Conservation (phyloP, 2,329 filamentous ascomycete genomes). For the Claviceps sp. region DNA sequence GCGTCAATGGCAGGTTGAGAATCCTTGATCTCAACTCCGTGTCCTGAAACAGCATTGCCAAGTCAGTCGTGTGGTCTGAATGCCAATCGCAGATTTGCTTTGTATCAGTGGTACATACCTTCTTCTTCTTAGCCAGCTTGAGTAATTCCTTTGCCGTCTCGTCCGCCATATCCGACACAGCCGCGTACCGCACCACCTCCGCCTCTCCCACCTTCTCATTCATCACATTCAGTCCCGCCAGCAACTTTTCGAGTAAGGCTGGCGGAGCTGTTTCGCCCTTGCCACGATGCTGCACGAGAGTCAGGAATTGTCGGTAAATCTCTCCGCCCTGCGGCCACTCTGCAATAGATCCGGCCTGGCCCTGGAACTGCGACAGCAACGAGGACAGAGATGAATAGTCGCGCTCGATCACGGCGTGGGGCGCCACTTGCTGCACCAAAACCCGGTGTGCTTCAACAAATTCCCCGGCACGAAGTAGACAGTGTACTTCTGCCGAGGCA, state of each 20-base stretch:
- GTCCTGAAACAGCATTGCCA: constrained; percentile 12
- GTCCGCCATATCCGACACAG: constrained; percentile 69
- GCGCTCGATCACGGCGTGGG: constrained; percentile 66
- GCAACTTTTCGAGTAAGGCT: constrained; percentile 40
- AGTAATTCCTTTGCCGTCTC: constrained; percentile 55
- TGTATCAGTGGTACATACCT: constrained; percentile 29
- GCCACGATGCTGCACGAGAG: constrained; percentile 32
- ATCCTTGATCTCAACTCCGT: constrained; percentile 29
- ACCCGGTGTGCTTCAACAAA: constrained; percentile 74
- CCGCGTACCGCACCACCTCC: constrained; percentile 47
- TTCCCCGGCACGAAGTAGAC: constrained; percentile 63
- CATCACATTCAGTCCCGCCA: constrained; percentile 42
- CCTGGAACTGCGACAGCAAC: constrained; percentile 59
- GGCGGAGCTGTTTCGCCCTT: constrained; percentile 27
- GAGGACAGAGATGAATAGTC: constrained; percentile 58
- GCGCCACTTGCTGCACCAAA: constrained; percentile 68
- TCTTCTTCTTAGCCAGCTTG: constrained; percentile 38
- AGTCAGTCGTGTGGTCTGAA: constrained; percentile 1
- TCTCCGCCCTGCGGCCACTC: constrained; percentile 71
- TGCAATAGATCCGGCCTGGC: constrained; percentile 44
- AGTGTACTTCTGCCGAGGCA: constrained; percentile 58
- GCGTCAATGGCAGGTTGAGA: constrained; percentile 51
- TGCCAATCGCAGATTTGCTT: background rate
- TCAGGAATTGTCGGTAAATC: constrained; percentile 56
- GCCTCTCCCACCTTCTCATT: constrained; percentile 28